These are phyloP conservation scores for Mrakiaceae sp. DNA, from an alignment of 1,284 basidiomycete species.

Conservation along the genomic window DNA sequence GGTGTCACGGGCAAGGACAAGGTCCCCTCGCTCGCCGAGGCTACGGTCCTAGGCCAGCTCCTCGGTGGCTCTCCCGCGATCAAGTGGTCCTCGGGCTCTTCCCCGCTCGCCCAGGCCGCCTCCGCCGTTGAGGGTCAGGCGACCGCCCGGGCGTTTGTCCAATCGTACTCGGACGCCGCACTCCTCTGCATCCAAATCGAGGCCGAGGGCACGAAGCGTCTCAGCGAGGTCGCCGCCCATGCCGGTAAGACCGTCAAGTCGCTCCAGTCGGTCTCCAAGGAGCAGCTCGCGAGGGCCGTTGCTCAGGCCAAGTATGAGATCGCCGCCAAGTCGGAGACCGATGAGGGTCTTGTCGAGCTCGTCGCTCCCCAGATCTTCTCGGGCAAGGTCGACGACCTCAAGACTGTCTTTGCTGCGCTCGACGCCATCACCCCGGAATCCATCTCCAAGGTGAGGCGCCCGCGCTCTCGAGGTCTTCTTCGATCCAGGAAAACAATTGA, in stretches of 20 bases:
- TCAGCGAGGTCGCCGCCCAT: conserved; percentile 30
- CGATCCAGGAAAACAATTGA: not conserved
- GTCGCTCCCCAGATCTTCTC: conserved; percentile 54
- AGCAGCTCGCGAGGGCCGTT: conserved; percentile 65
- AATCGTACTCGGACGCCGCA: conserved; percentile 80
- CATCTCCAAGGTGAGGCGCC: conserved; percentile 24
- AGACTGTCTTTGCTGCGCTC: conserved; percentile 28
- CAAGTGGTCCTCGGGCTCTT: conserved; percentile 70
- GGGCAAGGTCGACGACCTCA: conserved; percentile 41
- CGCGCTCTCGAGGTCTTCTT: not conserved
- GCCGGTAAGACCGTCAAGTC: conserved; percentile 45
- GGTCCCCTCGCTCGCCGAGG: conserved; percentile 42
- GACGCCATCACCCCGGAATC: conserved; percentile 14
- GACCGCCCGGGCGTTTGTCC: conserved; percentile 55
- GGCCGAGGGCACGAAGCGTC: conserved; percentile 31
- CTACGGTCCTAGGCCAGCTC: conserved; percentile 64
- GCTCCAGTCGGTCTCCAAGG: conserved; percentile 52
- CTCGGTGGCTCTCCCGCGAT: conserved; percentile 52
- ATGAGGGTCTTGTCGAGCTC: conserved; percentile 54
- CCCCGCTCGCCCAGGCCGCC: conserved; percentile 48
- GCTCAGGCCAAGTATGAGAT: conserved; percentile 76
- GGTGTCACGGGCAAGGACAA: conserved; percentile 51
- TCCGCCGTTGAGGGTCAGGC: conserved; percentile 33
- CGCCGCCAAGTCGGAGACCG: conserved; percentile 55
- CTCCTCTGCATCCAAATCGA: conserved; percentile 71